Evolutionary conservation across 2,329 filamentous ascomycete genomes (phyloP).

Genomic region (Pestalotiopsis fici): DNA sequence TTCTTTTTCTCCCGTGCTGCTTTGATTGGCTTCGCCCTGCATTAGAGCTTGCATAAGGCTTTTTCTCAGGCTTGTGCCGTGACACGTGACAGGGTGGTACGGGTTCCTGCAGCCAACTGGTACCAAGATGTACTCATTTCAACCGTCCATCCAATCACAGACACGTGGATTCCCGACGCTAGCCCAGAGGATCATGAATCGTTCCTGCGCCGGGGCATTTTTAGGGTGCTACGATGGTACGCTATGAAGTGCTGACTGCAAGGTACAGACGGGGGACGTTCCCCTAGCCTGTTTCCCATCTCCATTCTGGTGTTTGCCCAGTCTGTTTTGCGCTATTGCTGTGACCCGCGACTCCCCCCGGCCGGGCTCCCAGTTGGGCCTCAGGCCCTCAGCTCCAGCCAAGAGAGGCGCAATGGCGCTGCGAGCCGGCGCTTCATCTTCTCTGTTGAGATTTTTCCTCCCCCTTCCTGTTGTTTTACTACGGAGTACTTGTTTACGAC

Average conservation of each 20-base stretch:
- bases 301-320: neutral
- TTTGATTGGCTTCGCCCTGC: neutral
- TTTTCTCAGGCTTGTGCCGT: neutral
- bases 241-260: neutral
- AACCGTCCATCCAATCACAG: neutral
- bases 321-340: neutral
- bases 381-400: neutral
- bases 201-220: neutral
- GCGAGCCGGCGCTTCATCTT: neutral
- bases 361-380: neutral
- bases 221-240: neutral
- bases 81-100: neutral
- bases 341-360: neutral
- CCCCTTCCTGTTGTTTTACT: neutral
- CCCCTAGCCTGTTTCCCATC: neutral
- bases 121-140: neutral
- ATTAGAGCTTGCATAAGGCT: neutral
- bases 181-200: neutral
- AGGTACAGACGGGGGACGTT: neutral
- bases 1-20: neutral
- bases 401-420: conserved; percentile 4
- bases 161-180: neutral
- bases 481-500: neutral
- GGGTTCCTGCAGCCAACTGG: neutral
- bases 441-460: neutral